Base-by-base conservation (phyloP, 2,329 filamentous ascomycete species). In the Zasmidium angulare region DNA sequence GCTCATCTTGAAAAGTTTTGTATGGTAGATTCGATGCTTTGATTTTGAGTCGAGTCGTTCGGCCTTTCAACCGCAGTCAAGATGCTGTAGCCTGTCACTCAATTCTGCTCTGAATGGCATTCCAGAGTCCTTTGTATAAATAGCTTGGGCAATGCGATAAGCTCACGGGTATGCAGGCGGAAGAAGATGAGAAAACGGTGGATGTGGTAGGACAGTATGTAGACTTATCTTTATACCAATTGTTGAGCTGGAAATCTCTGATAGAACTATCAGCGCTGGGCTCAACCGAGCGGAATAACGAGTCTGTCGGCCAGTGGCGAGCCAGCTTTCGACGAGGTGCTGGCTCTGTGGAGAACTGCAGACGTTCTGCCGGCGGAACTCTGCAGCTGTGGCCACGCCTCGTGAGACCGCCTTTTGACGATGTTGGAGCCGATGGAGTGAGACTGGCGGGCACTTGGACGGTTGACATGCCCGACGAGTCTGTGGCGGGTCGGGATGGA, bases 31-130 rank as follows among this genome's bases (percentile, higher is more conserved):
- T n/a, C n/a, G n/a, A 11, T 40, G 10, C 29, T 36, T 46, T 31
- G 52, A 21, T 49, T 14, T 23, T 2, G 19, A 3, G 11, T 10
- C 21, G 17, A 49, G 20, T 22, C 22, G 19, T 58, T 2, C 17
- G 4, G 11, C 23, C n/a, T 36, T 36, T 58, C 51, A 54, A 59
- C 56, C 61, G 36, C 59, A 61, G 31, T 61, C 61, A n/a, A 61
- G 59, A 59, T 59, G 61, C 53, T 63, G 55, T n/a, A 56, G 43
- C 57, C 53, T 50, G 19, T 59, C 56, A 21, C 61, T 61, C 29
- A 57, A 23, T 31, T 55, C 31, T 12, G 56, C 53, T 29, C 54
- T 21, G 23, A 52, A 59, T 23, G 53, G 56, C 61, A 63, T 63
- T 56, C 51, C 46, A 46, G 19, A 17, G n/a, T 51, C 20, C 21